Percentiles rank a stretch among this genome's conserved stretches.
Evolutionary conservation across 2,329 filamentous ascomycete genomes (phyloP).

Genomic region (Neonectria hederae): DNA sequence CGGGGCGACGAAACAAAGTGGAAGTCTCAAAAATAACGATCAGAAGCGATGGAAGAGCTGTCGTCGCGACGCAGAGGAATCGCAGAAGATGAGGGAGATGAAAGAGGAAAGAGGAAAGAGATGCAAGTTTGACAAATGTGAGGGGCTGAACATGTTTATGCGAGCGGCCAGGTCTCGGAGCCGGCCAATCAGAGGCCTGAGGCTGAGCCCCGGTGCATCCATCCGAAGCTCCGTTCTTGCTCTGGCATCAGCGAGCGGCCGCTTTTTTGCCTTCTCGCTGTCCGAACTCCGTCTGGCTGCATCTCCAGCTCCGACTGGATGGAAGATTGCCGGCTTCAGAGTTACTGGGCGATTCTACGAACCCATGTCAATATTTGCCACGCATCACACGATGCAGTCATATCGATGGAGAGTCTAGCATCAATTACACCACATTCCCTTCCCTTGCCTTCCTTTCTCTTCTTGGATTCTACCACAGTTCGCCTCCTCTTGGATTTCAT

Average conservation of each 20-base stretch:
- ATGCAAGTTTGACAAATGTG: neutral
- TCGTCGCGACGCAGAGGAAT: neutral
- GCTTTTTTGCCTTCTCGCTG: neutral
- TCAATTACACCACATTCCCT: neutral
- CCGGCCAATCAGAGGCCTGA: neutral
- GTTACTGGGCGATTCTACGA: neutral
- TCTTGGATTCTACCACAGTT: neutral
- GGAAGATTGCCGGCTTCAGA: neutral
- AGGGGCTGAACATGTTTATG: conserved; percentile 10
- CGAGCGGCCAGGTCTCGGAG: neutral
- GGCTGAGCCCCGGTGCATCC: neutral
- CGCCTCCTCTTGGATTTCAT: neutral
- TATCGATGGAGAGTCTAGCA: neutral
- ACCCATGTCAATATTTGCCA: neutral
- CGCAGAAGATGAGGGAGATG: neutral
- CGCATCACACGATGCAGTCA: neutral
- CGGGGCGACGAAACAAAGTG: neutral
- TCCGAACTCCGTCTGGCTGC: neutral
- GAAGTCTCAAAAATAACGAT: neutral
- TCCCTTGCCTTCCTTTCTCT: neutral
- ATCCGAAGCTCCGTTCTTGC: neutral
- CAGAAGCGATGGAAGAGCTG: neutral
- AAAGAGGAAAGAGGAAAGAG: neutral
- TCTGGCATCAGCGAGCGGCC: neutral
- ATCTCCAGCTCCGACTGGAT: neutral